phyloP scores from a whole-genome alignment of 495 filamentous ascomycete genomes.

The Penicillium mononematosum region DNA sequence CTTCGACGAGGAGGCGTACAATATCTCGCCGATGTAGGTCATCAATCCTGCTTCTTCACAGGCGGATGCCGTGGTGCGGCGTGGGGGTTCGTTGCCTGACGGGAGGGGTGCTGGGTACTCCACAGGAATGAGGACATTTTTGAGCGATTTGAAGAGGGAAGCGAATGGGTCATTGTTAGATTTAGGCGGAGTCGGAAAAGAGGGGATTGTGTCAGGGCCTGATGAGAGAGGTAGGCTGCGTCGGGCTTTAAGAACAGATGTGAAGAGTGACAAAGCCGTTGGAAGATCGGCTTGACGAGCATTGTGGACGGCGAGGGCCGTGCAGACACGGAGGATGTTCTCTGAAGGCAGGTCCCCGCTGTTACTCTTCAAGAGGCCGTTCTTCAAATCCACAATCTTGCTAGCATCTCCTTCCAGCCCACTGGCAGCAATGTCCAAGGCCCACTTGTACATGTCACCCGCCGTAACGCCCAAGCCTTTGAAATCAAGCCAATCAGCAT shows the following conservation, averaged over 20 bases:
- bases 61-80: constrained; percentile 55
- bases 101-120: constrained; percentile 63
- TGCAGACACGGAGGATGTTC: constrained; percentile 72
- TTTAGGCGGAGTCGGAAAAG: constrained; percentile 54
- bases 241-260: constrained; percentile 78
- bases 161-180: constrained; percentile 56
- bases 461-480: constrained; percentile 62
- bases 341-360: constrained; percentile 54
- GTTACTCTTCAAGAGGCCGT: constrained; percentile 57
- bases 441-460: constrained; percentile 68
- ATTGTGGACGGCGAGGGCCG: constrained; percentile 72
- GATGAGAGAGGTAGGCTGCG: constrained; percentile 39
- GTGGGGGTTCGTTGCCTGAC: constrained; percentile 63
- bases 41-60: constrained; percentile 86
- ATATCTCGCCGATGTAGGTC: constrained; percentile 90
- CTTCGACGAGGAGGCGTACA: constrained; percentile 65
- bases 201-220: constrained; percentile 29
- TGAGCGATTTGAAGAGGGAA: constrained; percentile 34
- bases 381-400: constrained; percentile 57
- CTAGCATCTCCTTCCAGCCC: constrained; percentile 44
- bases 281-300: constrained; percentile 63
- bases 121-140: constrained; percentile 47
- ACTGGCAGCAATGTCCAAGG: constrained; percentile 63
- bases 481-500: constrained; percentile 79
- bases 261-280: constrained; percentile 76